Evolutionary conservation across 2,329 filamentous ascomycete species (phyloP).

Genomic region (Cordyceps pruinosa): DNA sequence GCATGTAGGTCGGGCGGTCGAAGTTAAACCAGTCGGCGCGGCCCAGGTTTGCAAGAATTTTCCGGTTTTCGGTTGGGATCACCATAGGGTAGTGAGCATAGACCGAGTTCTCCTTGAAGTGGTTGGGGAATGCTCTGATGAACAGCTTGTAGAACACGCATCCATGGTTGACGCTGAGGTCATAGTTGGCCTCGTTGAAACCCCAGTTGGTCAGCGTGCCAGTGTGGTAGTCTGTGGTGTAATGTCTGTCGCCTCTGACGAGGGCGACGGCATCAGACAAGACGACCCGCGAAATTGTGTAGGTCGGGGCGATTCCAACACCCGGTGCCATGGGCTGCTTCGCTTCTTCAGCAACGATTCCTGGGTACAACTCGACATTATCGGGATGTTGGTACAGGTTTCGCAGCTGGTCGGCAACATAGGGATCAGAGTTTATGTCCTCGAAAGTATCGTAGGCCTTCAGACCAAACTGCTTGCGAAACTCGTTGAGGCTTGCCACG

Average conservation of each 20-base stretch:
- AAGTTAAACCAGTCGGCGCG: slow-evolving; percentile 65
- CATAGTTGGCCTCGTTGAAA: slow-evolving; percentile 66
- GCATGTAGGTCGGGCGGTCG: slow-evolving; percentile 48
- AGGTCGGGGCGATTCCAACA: slow-evolving; percentile 67
- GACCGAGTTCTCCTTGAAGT: slow-evolving; percentile 70
- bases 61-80: slow-evolving; percentile 63
- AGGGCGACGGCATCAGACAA: slow-evolving; percentile 73
- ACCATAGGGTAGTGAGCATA: slow-evolving; percentile 74
- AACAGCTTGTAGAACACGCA: slow-evolving; percentile 83
- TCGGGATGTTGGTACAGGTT: slow-evolving; percentile 72
- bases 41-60: slow-evolving; percentile 61
- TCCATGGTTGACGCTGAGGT: slow-evolving; percentile 69
- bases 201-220: slow-evolving; percentile 78
- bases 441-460: slow-evolving; percentile 72
- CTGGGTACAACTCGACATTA: slow-evolving; percentile 73
- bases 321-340: slow-evolving; percentile 69
- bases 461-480: slow-evolving; percentile 73
- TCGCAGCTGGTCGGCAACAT: slow-evolving; percentile 57
- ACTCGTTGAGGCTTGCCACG: slow-evolving; percentile 73
- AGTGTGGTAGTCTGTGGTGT: slow-evolving; percentile 70
- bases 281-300: slow-evolving; percentile 70
- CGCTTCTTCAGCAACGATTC: slow-evolving; percentile 67
- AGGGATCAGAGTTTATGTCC: slow-evolving; percentile 73
- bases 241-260: slow-evolving; percentile 71
- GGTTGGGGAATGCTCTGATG: slow-evolving; percentile 69